A percentile compares a stretch with the other conserved stretches of the same genome.
phyloP scores from a whole-genome alignment of 768 basidiomycete species.

The Boletus tylopilopsis region DNA sequence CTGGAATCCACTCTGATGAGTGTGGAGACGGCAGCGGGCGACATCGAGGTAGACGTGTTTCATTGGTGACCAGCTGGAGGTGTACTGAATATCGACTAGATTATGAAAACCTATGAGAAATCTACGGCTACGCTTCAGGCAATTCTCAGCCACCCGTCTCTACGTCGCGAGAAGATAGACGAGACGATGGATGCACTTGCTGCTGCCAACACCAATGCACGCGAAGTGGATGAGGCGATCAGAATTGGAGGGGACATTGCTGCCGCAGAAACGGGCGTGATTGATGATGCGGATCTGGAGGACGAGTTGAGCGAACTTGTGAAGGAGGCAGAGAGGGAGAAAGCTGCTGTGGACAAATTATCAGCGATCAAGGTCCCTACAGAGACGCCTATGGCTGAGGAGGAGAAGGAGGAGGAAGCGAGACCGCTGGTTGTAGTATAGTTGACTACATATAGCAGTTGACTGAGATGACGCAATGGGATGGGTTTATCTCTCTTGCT shows the following conservation, averaged over 20 bases:
- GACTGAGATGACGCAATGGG: slow-evolving; percentile 10
- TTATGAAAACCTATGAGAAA: slow-evolving; percentile 81
- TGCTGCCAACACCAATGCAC: slow-evolving; percentile 76
- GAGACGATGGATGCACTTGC: slow-evolving; percentile 86
- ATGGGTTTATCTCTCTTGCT: neutral
- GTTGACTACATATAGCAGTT: slow-evolving; percentile 11
- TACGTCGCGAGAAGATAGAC: slow-evolving; percentile 77
- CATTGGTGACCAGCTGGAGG: neutral
- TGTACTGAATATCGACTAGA: slow-evolving; percentile 39
- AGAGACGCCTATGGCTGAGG: slow-evolving; percentile 7
- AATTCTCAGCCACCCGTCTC: slow-evolving; percentile 75
- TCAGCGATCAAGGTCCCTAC: slow-evolving; percentile 18
- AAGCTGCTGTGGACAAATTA: slow-evolving; percentile 21
- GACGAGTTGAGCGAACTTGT: slow-evolving; percentile 62
- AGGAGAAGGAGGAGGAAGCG: no score
- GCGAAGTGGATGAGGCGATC: slow-evolving; percentile 79
- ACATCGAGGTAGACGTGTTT: slow-evolving; percentile 64
- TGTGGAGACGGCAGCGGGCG: slow-evolving; percentile 86
- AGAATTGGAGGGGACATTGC: slow-evolving; percentile 62
- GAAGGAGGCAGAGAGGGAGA: slow-evolving; percentile 38
- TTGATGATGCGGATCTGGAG: slow-evolving; percentile 58
- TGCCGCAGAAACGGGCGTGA: slow-evolving; percentile 40
- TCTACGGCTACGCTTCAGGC: slow-evolving; percentile 74
- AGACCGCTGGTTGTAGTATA: slow-evolving; percentile 12
- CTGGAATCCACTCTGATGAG: slow-evolving; percentile 73